These are phyloP conservation scores for Aspergillus jensenii DNA, from an alignment of 2,329 filamentous ascomycete species.

Conservation along the genomic window DNA sequence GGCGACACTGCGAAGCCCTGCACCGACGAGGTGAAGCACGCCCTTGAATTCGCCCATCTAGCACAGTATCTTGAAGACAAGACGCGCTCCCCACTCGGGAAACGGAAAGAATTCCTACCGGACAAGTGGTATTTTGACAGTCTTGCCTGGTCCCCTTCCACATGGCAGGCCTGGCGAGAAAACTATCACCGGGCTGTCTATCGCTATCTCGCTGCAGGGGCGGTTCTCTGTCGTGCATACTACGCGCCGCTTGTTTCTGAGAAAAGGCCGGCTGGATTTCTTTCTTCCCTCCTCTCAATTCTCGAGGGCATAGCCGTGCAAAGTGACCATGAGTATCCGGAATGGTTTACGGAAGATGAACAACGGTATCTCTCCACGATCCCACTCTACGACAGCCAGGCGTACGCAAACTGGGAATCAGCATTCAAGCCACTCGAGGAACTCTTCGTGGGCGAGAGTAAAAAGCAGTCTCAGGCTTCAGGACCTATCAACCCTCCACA, in stretches of 20 bases:
- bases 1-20: not conserved
- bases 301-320: not conserved
- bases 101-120: not conserved
- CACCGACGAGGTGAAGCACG: not conserved
- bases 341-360: not conserved
- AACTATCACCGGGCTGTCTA: slow-evolving; percentile 4
- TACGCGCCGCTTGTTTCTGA: not conserved
- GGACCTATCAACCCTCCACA: not conserved
- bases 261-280: not conserved
- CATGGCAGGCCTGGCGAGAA: slow-evolving; percentile 4
- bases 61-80: not conserved
- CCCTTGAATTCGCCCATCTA: not conserved
- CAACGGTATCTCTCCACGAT: not conserved
- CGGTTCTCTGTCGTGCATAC: slow-evolving; percentile 1
- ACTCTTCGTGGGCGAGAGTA: not conserved
- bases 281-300: not conserved
- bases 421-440: not conserved
- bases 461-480: not conserved
- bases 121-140: not conserved
- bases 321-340: not conserved
- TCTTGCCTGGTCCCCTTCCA: not conserved
- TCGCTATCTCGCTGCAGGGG: slow-evolving; percentile 4
- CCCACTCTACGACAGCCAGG: not conserved
- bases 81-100: not conserved
- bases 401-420: not conserved